phyloP scores from a whole-genome alignment of 2,329 filamentous ascomycete genomes.

The Didymella segeticola region DNA sequence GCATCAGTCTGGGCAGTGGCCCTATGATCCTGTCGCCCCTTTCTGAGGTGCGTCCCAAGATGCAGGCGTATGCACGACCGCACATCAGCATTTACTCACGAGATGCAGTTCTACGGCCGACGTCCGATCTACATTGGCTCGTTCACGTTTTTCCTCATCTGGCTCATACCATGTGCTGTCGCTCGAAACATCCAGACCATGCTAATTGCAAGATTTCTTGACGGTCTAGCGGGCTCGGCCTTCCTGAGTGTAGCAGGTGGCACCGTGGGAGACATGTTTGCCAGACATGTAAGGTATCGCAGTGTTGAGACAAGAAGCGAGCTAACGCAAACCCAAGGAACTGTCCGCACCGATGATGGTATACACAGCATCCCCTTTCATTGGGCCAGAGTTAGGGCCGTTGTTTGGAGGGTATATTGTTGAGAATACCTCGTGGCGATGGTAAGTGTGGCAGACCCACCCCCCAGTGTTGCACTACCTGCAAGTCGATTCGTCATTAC shows the following conservation, averaged over 20 bases:
- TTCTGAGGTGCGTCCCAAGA: slow-evolving; percentile 51
- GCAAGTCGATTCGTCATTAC: slow-evolving; percentile 6
- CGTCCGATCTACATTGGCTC: slow-evolving; percentile 80
- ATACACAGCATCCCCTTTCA: slow-evolving; percentile 61
- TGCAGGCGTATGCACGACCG: slow-evolving; percentile 12
- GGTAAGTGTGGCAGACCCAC: slow-evolving; percentile 36
- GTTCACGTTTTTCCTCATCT: slow-evolving; percentile 77
- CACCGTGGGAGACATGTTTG: slow-evolving; percentile 74
- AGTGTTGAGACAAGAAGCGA: neutral
- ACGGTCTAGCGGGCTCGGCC: slow-evolving; percentile 71
- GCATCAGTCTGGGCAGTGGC: slow-evolving; percentile 67
- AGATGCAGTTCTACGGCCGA: slow-evolving; percentile 74
- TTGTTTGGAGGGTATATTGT: slow-evolving; percentile 83
- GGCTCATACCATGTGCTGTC: slow-evolving; percentile 81
- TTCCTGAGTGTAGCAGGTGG: slow-evolving; percentile 77
- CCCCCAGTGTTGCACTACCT: slow-evolving; percentile 11
- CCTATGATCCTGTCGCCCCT: slow-evolving; percentile 64
- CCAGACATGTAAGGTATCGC: slow-evolving; percentile 39
- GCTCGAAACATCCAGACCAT: slow-evolving; percentile 83
- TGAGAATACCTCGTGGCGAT: slow-evolving; percentile 69
- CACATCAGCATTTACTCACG: slow-evolving; percentile 5
- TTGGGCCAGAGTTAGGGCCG: slow-evolving; percentile 64
- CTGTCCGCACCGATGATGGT: slow-evolving; percentile 85
- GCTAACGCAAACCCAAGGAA: slow-evolving; percentile 50
- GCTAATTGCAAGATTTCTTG: slow-evolving; percentile 78